These are phyloP conservation scores for Verticillium albo-atrum DNA, from an alignment of 2,329 filamentous ascomycete genomes.

Conservation along the genomic window DNA sequence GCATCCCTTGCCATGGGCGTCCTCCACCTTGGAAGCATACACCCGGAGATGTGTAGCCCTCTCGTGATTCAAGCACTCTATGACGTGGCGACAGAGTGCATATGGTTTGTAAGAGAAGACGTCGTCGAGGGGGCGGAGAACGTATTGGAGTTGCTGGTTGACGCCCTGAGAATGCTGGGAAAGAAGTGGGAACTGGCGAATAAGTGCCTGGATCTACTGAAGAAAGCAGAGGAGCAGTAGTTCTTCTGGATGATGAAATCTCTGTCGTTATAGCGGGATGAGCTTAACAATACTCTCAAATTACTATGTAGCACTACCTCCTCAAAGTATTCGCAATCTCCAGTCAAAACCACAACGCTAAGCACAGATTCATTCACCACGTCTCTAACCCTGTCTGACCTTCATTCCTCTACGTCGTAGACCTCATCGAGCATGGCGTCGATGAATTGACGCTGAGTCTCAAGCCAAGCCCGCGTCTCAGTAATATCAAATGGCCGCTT, in stretches of 20 bases:
- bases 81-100: constrained; percentile 13
- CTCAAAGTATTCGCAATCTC: too few relatives aligned
- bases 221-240: background rate
- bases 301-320: too few relatives aligned
- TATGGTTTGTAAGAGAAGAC: constrained; percentile 15
- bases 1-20: background rate
- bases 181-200: background rate
- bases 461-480: constrained; percentile 11
- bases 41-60: background rate
- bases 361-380: too few relatives aligned
- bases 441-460: constrained; percentile 18
- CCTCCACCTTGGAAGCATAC: background rate
- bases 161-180: background rate
- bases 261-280: too few relatives aligned
- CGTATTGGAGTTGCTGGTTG: background rate
- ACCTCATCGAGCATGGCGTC: constrained; percentile 14
- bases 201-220: background rate
- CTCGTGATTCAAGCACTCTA: constrained; percentile 4
- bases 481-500: constrained; percentile 12
- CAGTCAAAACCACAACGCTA: too few relatives aligned
- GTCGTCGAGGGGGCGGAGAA: background rate
- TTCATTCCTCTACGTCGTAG: background rate
- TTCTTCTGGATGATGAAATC: too few relatives aligned
- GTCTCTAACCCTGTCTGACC: background rate
- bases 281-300: too few relatives aligned